Evolutionary conservation across 805 yeast species (phyloP).

Genomic region (Teunomyces tritomae): DNA sequence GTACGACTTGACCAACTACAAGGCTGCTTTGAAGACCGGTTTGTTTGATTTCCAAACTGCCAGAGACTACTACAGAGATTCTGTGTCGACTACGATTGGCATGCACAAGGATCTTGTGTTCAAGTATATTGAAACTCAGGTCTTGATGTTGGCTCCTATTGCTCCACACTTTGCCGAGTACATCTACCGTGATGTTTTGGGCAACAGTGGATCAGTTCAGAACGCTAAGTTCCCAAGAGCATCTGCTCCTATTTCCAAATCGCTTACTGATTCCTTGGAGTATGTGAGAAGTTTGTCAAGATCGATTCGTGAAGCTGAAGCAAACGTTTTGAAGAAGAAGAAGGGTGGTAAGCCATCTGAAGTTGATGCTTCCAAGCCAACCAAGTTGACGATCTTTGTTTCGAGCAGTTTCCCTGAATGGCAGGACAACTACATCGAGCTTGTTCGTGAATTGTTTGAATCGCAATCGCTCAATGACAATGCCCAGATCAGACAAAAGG

Average conservation of each 20-base stretch:
- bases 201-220: constrained; percentile 65
- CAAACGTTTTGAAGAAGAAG: constrained; percentile 72
- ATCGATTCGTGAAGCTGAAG: constrained; percentile 90
- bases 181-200: constrained; percentile 79
- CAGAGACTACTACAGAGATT: constrained; percentile 94
- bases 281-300: constrained; percentile 79
- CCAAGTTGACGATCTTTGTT: constrained; percentile 67
- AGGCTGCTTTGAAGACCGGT: constrained; percentile 86
- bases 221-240: constrained; percentile 77
- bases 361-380: constrained; percentile 72
- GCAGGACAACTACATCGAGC: constrained; percentile 58
- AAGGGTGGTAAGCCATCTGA: constrained; percentile 78
- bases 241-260: constrained; percentile 59
- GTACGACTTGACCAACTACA: constrained; percentile 73
- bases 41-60: constrained; percentile 92
- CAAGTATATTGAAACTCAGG: constrained; percentile 84
- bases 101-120: constrained; percentile 84
- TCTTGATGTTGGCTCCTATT: constrained; percentile 80
- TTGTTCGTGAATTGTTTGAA: constrained; percentile 76
- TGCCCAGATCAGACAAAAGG: constrained; percentile 58
- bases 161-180: constrained; percentile 96
- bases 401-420: constrained; percentile 77
- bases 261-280: constrained; percentile 64
- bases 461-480: constrained; percentile 61
- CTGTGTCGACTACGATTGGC: constrained; percentile 47